Conservation (phyloP, 768 basidiomycete genomes). For the Phlegmacium glaucopus region DNA sequence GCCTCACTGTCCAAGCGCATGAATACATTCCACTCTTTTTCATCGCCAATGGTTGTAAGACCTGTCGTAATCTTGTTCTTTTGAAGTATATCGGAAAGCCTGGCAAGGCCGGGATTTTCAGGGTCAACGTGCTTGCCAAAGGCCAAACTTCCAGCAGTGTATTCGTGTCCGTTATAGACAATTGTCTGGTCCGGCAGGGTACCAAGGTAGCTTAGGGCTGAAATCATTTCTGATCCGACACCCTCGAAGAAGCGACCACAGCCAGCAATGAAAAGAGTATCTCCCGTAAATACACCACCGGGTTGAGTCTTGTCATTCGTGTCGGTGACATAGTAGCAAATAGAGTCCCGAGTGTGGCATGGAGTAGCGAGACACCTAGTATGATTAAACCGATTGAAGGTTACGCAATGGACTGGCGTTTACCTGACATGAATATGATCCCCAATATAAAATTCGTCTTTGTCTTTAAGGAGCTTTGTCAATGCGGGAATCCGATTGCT, state of each 20-base stretch:
- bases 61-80: slow-evolving; percentile 70
- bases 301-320: slow-evolving; percentile 45
- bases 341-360: slow-evolving; percentile 96
- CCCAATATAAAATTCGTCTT: slow-evolving; percentile 75
- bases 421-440: slow-evolving; percentile 60
- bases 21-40: slow-evolving; percentile 95
- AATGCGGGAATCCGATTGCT: slow-evolving; percentile 65
- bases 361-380: slow-evolving; percentile 80
- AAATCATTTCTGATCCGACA: slow-evolving; percentile 74
- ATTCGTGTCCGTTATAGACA: slow-evolving; percentile 91
- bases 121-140: slow-evolving; percentile 68
- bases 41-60: slow-evolving; percentile 85
- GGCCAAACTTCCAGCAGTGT: slow-evolving; percentile 69
- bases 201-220: slow-evolving; percentile 65
- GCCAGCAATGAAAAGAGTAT: slow-evolving; percentile 86
- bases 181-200: slow-evolving; percentile 76
- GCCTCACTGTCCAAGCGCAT: slow-evolving; percentile 70
- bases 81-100: slow-evolving; percentile 55
- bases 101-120: slow-evolving; percentile 53
- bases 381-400: slow-evolving; percentile 5
- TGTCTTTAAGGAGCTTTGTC: slow-evolving; percentile 75
- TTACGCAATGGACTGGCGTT: slow-evolving; percentile 4
- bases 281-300: slow-evolving; percentile 89
- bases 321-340: slow-evolving; percentile 80
- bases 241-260: slow-evolving; percentile 97